Evolutionary conservation across 441 rosid species (phyloP).

Genomic region (Manihot esculenta): DNA sequence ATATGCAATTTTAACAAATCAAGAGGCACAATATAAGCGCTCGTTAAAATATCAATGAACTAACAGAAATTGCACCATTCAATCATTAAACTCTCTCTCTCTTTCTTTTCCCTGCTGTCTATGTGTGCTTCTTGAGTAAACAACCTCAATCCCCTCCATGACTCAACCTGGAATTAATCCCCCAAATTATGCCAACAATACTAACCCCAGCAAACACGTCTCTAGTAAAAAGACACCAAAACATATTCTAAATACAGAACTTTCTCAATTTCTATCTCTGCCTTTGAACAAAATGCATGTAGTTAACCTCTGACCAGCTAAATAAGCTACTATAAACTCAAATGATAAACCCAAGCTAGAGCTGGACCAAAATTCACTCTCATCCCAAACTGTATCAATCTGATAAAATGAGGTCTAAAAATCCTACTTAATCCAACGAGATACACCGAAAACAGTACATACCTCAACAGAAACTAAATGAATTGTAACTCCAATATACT

Average conservation of each 20-base stretch:
- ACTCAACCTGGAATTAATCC: too few species aligned
- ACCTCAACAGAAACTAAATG: not conserved
- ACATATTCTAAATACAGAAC: not conserved
- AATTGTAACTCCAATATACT: constrained; percentile 17
- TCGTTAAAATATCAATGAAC: too few species aligned
- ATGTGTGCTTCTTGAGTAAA: too few species aligned
- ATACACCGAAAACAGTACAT: constrained; percentile 1
- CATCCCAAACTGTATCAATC: not conserved
- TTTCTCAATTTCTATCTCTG: not conserved
- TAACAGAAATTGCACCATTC: too few species aligned
- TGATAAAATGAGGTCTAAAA: not conserved
- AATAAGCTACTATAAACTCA: not conserved
- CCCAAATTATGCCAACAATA: not conserved
- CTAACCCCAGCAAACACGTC: not conserved
- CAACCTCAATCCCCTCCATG: too few species aligned
- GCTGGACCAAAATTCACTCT: not conserved
- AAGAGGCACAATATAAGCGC: not conserved
- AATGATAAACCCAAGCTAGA: not conserved
- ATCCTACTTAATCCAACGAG: not conserved
- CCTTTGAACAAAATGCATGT: not conserved
- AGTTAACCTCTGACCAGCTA: not conserved
- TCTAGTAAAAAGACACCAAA: not conserved
- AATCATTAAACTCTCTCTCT: too few species aligned
- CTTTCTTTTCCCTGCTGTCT: too few species aligned
- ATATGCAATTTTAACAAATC: not conserved